Base-by-base conservation (phyloP, 2,329 filamentous ascomycete genomes). In the Talaromyces albobiverticillius region DNA sequence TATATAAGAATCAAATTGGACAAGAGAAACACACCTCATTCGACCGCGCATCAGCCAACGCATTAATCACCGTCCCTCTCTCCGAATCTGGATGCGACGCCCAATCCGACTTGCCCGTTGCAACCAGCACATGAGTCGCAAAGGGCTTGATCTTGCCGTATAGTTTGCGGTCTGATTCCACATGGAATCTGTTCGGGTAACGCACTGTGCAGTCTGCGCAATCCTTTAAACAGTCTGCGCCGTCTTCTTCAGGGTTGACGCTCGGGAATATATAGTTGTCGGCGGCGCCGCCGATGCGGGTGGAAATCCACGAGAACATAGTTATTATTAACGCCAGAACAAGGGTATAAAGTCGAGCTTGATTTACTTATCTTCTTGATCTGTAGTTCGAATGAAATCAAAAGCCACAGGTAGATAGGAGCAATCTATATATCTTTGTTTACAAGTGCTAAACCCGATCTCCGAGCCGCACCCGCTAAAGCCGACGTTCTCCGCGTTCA, bases 21-120 rank as follows among this genome's bases (percentile, higher is more conserved):
- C 6, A n/a, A 18, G 5, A 13, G 14, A 25, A 26, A 29, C 29
- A 31, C 40, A 61, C 69, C 42, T 74, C 90, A 67, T 79, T 80
- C 10, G 78, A 74, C 1, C 79, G 78, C 51, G 76, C 76, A 61
- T 75, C 74, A 7, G 66, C 59, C 11, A 72, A 65, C 2, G 69
- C 67, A 57, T 72, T 63, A 79, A 83, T 82, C 51, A 83, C 71
- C 54, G 77, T 82, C 45, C 78, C 81, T 61, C 61, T 61, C 43
- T 71, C 64, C 1, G 66, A 57, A 25, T 65, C 66, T 7, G 70
- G 66, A 16, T 67, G 67, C 34, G 68, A 61, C n/a, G 62, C 64
- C 70, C 70, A 73, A 50, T 72, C 70, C 2, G 67, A 65, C 40
- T 65, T 63, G 0, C 70, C 70, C 2, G 70, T 72, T n/a, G 70